Evolutionary conservation across 495 filamentous ascomycete genomes (phyloP), one percentile per base, ranked within the genome.

Genomic region (Aspergillus bridgeri): DNA sequence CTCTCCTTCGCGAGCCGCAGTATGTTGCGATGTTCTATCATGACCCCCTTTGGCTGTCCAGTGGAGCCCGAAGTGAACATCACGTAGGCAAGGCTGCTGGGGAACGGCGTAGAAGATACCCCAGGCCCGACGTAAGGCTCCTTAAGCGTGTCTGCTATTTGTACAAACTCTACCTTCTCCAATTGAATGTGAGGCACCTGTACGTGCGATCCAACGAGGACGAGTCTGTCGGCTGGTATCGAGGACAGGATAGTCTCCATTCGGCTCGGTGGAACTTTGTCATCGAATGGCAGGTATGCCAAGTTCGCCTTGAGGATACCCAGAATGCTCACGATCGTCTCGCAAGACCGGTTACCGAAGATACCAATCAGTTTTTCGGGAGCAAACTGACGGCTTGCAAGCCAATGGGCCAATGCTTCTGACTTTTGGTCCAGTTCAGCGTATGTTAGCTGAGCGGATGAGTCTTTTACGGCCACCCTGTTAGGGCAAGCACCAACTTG

Each of bases 61-160:
- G 89, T 92, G 0, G 90, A 92, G 22, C 89, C 90, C 44, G 82
- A 86, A 47, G 79, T 84, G 68, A 92, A 94, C 59, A 87, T 87
- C 48, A 89, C 73, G 80, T n/a, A 90, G 83, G 79, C 54, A 19
- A 76, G 65, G 44, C 19, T 33, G 29, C 29, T 9, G 29, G 13
- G 29, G 29, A 33, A 5, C 8, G 29, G 42, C 19, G n/a, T n/a
- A n/a, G n/a, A n/a, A n/a, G n/a, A n/a, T n/a, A n/a, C n/a, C n/a
- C n/a, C n/a, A n/a, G n/a, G n/a, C n/a, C n/a, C n/a, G n/a, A n/a
- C n/a, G n/a, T n/a, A n/a, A n/a, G n/a, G n/a, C n/a, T n/a, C n/a
- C n/a, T n/a, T n/a, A n/a, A n/a, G n/a, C n/a, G n/a, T n/a, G n/a
- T n/a, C n/a, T n/a, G n/a, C n/a, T n/a, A n/a, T n/a, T n/a, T 22